Percentiles rank a stretch among this genome's conserved stretches.
Evolutionary conservation across 2,329 filamentous ascomycete genomes (phyloP).

Genomic region (Didymella glomerata): DNA sequence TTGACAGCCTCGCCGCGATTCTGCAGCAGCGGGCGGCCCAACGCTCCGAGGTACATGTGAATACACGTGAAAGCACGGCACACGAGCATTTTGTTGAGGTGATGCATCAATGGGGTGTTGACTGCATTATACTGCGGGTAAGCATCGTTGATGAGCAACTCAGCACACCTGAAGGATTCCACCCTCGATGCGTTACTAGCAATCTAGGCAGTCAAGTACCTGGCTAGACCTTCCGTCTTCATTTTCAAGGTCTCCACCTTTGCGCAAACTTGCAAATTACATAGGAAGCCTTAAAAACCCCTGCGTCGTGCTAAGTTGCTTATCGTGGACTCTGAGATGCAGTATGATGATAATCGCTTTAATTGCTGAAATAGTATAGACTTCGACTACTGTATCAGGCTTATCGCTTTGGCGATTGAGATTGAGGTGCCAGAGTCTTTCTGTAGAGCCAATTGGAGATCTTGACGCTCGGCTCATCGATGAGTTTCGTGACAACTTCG

Average conservation of each 20-base stretch:
- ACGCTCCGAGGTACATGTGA: conserved; percentile 7
- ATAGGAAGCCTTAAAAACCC: background rate
- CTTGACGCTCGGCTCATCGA: conserved; percentile 63
- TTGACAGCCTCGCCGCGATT: conserved; percentile 5
- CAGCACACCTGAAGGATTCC: background rate
- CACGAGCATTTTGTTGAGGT: background rate
- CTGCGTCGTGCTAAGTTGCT: background rate
- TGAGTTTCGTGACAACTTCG: conserved; percentile 47
- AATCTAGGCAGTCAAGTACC: background rate
- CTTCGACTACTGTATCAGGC: background rate
- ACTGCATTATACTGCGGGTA: background rate
- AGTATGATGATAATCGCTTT: background rate
- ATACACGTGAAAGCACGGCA: conserved; percentile 15
- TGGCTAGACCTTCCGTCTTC: background rate
- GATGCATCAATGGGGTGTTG: background rate
- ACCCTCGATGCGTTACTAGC: background rate
- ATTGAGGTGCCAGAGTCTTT: conserved; percentile 48
- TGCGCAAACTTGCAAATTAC: background rate
- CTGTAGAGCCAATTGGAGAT: conserved; percentile 62
- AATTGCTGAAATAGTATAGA: background rate
- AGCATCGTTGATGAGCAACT: background rate
- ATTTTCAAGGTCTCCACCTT: background rate
- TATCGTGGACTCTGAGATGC: background rate
- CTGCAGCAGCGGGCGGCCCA: background rate
- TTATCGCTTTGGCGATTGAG: conserved; percentile 20